A percentile compares a stretch with the other conserved stretches of the same genome.
Evolutionary conservation across 192 early-diverging fungal genomes (phyloP).

Genomic region (Rhizophagus prolifer): DNA sequence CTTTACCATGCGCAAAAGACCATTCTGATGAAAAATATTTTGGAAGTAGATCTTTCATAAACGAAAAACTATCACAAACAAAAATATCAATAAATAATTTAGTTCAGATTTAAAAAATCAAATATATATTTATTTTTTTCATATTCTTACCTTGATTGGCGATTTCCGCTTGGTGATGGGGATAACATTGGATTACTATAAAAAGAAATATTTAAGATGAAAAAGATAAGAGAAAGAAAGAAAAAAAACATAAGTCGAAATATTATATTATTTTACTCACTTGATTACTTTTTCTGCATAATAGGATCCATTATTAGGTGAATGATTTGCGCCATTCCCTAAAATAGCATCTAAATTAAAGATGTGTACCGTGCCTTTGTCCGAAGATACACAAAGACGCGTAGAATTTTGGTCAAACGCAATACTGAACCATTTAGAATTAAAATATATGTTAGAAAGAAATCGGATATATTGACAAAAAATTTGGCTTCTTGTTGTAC

Average conservation of each 20-base stretch:
- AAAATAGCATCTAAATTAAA: slow-evolving; percentile 75
- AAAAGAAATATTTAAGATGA: not conserved
- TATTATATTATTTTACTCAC: not conserved
- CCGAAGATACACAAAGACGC: slow-evolving; percentile 79
- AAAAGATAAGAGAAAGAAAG: not conserved
- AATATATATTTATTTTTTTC: not conserved
- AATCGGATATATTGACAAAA: not conserved
- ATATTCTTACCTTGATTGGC: slow-evolving; percentile 46
- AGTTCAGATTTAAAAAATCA: not conserved
- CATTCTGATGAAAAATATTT: slow-evolving; percentile 95
- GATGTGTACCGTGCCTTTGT: slow-evolving; percentile 92
- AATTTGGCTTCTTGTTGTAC: not conserved
- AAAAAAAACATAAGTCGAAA: not conserved
- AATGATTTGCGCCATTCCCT: slow-evolving; percentile 39
- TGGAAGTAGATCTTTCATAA: slow-evolving; percentile 83
- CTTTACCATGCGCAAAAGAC: slow-evolving; percentile 86
- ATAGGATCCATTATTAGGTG: slow-evolving; percentile 41
- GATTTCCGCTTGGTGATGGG: slow-evolving; percentile 44
- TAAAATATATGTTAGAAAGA: not conserved
- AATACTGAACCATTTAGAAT: slow-evolving; percentile 44
- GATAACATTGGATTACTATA: not conserved
- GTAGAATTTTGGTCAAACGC: slow-evolving; percentile 82
- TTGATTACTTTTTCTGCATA: slow-evolving; percentile 51
- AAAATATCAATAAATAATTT: not conserved
- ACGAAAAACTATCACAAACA: slow-evolving; percentile 42